phyloP scores from a whole-genome alignment of 768 basidiomycete genomes.

The Terana coerulea region DNA sequence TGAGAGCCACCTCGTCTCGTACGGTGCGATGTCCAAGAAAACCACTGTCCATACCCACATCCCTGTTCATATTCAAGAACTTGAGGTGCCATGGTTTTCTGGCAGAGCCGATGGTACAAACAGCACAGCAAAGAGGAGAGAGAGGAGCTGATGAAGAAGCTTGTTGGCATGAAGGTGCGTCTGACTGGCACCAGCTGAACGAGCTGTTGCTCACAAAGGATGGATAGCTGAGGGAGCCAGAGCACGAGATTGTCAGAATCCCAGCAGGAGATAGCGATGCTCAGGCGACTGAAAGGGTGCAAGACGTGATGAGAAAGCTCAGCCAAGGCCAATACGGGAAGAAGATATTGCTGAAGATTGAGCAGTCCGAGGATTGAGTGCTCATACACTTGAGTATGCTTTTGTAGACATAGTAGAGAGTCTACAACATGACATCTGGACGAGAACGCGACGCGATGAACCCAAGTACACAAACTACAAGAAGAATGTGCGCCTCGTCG shows the following conservation, averaged over 20 bases:
- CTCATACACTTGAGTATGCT: too few relatives aligned
- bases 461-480: conserved; percentile 43
- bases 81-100: conserved; percentile 73
- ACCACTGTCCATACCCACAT: conserved; percentile 72
- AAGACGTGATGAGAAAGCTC: conserved; percentile 31
- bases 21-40: conserved; percentile 90
- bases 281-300: conserved; percentile 31
- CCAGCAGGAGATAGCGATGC: conserved; percentile 34
- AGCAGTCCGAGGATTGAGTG: conserved; percentile 16
- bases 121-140: conserved; percentile 46
- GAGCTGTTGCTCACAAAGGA: neutral
- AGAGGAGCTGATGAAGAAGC: conserved; percentile 43
- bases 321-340: conserved; percentile 39
- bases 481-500: conserved; percentile 88
- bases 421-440: too few relatives aligned
- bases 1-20: conserved; percentile 75
- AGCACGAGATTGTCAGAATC: conserved; percentile 65
- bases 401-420: too few relatives aligned
- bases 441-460: too few relatives aligned
- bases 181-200: neutral
- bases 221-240: conserved; percentile 59
- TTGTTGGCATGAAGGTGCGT: conserved; percentile 52
- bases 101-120: conserved; percentile 72
- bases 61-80: conserved; percentile 83
- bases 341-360: conserved; percentile 44